Conservation (phyloP, 2,329 filamentous ascomycete species). For the Akanthomyces uredinophilus region DNA sequence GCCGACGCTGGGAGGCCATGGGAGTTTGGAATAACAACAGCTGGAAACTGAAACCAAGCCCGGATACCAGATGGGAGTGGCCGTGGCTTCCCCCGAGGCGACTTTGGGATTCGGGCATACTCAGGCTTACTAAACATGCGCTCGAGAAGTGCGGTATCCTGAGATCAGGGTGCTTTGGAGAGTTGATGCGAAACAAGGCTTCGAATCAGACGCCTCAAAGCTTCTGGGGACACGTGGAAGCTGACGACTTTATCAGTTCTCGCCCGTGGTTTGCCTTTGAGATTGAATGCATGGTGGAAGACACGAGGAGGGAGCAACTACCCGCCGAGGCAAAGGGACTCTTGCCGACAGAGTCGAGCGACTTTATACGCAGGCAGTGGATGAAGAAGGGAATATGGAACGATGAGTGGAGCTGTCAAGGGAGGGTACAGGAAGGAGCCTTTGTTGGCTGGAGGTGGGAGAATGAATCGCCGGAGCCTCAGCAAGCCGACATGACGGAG, state of each 20-base stretch:
- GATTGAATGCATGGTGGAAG: conserved; percentile 3
- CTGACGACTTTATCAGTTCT: not conserved
- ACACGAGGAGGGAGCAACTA: not conserved
- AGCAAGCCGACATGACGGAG: not conserved
- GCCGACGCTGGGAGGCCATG: not conserved
- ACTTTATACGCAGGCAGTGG: not conserved
- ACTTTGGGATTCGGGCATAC: not conserved
- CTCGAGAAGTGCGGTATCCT: not conserved
- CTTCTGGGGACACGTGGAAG: not conserved
- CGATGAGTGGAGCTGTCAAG: not conserved
- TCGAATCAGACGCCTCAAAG: not conserved
- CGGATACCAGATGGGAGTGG: not conserved
- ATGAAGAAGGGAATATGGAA: not conserved
- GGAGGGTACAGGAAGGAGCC: not conserved
- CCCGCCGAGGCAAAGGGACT: not conserved
- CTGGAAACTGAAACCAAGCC: not conserved
- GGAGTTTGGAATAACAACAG: not conserved
- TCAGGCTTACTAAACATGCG: not conserved
- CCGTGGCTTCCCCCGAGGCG: not conserved
- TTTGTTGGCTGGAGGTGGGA: not conserved
- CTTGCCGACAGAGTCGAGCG: not conserved
- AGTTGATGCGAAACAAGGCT: not conserved
- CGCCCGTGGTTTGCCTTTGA: conserved; percentile 8
- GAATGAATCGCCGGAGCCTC: not conserved
- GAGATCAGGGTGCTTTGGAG: not conserved